Percentiles rank a stretch among this genome's conserved stretches.
Conservation (phyloP, 2,329 filamentous ascomycete species). For the Fusarium subtropicale region DNA sequence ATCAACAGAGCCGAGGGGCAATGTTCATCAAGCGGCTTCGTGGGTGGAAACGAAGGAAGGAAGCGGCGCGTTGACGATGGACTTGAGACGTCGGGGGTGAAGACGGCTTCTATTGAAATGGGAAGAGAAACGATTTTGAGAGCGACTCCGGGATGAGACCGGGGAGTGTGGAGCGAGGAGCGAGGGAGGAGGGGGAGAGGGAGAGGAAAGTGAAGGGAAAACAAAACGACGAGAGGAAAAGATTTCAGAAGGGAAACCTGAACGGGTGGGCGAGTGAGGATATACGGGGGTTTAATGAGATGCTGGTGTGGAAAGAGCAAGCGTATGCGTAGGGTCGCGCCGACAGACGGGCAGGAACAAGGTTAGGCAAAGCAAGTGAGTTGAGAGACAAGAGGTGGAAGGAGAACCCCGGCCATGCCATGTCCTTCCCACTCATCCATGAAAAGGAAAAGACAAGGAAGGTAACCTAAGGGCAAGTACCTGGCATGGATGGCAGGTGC, state of each 20-base stretch:
- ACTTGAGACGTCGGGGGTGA: conserved; percentile 43
- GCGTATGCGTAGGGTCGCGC: conserved; percentile 31
- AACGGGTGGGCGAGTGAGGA: conserved; percentile 43
- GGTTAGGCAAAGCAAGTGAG: conserved; percentile 29
- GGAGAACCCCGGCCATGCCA: conserved; percentile 4
- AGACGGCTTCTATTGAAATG: conserved; percentile 43
- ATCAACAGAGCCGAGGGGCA: conserved; percentile 45
- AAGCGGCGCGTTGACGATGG: conserved; percentile 36
- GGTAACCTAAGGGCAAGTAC: conserved; percentile 39
- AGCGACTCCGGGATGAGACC: conserved; percentile 49
- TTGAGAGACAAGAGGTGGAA: conserved; percentile 29
- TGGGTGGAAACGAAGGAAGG: conserved; percentile 47
- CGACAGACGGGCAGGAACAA: conserved; percentile 27
- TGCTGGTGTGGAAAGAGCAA: conserved; percentile 41
- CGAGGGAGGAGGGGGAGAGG: conserved; percentile 43
- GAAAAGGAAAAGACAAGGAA: conserved; percentile 41
- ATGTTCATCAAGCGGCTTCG: conserved; percentile 47
- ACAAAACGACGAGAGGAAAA: conserved; percentile 48
- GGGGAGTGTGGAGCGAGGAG: conserved; percentile 51
- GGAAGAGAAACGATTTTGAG: conserved; percentile 45
- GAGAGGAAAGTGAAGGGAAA: conserved; percentile 48
- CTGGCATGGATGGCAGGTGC: conserved; percentile 15
- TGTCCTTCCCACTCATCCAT: conserved; percentile 14
- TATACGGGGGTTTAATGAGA: conserved; percentile 53
- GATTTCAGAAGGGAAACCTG: conserved; percentile 48